Evolutionary conservation across 371 early-diverging fungal species (phyloP).

Genomic region (Dinochytrium kinnereticum): DNA sequence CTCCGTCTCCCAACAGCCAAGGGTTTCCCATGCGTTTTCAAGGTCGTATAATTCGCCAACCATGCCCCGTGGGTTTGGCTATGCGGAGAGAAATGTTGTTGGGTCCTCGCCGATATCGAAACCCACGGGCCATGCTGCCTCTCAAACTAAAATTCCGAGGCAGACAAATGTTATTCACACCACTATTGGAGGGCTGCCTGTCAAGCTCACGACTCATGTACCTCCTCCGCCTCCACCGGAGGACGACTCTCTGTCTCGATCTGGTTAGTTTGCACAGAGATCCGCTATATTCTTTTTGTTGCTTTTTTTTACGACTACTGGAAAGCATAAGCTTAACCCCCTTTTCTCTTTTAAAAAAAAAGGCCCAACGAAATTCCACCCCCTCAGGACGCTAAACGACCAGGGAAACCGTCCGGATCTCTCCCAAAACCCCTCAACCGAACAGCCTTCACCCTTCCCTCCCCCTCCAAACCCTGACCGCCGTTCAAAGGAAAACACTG

Average conservation of each 20-base stretch:
- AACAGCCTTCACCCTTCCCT: too few species aligned
- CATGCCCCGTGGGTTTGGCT: too few species aligned
- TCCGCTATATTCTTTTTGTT: neutral
- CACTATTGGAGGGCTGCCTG: neutral
- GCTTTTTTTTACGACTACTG: neutral
- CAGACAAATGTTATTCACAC: slow-evolving; percentile 1
- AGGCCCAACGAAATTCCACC: too few species aligned
- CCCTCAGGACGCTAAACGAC: too few species aligned
- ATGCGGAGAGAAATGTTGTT: neutral
- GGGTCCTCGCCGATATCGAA: neutral
- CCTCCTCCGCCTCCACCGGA: neutral
- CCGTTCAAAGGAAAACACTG: neutral
- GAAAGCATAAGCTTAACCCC: too few species aligned
- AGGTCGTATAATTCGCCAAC: neutral
- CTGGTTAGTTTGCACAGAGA: neutral
- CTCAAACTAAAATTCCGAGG: neutral
- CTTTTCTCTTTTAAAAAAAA: too few species aligned
- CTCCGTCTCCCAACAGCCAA: neutral
- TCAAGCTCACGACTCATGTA: neutral
- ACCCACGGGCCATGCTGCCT: neutral
- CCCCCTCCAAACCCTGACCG: too few species aligned
- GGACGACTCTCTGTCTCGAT: neutral
- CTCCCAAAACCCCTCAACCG: too few species aligned
- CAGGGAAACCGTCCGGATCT: too few species aligned
- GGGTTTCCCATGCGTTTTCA: neutral